Conservation (phyloP, 441 rosid species). For the Cnidoscolus chayamansa region DNA sequence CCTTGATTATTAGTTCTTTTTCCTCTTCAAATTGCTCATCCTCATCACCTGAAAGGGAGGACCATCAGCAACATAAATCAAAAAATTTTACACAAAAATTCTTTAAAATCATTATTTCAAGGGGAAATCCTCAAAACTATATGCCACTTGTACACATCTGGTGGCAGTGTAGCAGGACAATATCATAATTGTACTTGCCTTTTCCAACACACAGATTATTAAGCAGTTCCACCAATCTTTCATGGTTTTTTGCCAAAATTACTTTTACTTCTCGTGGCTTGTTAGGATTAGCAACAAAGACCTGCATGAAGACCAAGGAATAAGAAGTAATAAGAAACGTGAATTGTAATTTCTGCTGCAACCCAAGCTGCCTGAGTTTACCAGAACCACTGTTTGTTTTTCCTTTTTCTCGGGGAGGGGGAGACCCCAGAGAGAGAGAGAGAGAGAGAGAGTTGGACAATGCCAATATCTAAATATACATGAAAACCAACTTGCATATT, state of each 20-base stretch:
- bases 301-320: conserved; percentile 37
- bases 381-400: too few species aligned
- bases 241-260: conserved; percentile 82
- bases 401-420: too few species aligned
- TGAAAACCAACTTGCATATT: background rate
- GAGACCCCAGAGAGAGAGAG: too few species aligned
- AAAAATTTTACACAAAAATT: background rate
- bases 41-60: conserved; percentile 52
- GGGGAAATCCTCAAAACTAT: background rate
- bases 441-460: too few species aligned
- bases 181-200: conserved; percentile 42
- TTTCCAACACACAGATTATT: conserved; percentile 65
- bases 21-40: conserved; percentile 96
- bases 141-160: background rate
- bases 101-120: background rate
- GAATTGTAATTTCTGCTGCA: background rate
- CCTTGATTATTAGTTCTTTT: conserved; percentile 84
- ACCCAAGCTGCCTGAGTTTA: conserved; percentile 1
- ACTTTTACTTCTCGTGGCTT: conserved; percentile 82
- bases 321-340: background rate
- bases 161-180: background rate
- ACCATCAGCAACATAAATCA: background rate
- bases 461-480: too few species aligned
- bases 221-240: conserved; percentile 66
- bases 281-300: conserved; percentile 96